phyloP scores from a whole-genome alignment of 495 filamentous ascomycete genomes.

The Mytilinidion resinicola region DNA sequence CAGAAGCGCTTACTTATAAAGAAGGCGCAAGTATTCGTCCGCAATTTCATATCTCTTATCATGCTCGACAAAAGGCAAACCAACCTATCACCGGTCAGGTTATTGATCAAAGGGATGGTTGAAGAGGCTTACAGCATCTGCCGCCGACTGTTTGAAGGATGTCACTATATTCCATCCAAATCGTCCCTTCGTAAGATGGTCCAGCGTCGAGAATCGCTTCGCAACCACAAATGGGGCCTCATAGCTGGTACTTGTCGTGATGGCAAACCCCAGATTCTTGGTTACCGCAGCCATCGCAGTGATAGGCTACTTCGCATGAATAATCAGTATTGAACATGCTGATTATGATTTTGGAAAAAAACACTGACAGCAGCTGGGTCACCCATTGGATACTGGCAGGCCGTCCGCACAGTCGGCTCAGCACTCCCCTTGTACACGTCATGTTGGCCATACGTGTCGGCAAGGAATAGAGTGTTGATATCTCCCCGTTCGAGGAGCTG shows the following conservation, averaged over 20 bases:
- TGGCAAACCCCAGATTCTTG: conserved; percentile 14
- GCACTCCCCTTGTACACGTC: too few species aligned
- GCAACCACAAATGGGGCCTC: conserved; percentile 15
- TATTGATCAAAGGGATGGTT: not conserved
- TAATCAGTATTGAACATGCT: too few species aligned
- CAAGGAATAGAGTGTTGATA: too few species aligned
- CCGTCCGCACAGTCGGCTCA: too few species aligned
- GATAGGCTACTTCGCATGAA: not conserved
- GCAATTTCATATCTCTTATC: not conserved
- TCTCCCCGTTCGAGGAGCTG: too few species aligned
- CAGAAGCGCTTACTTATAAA: not conserved
- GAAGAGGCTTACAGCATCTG: not conserved
- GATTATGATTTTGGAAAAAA: too few species aligned
- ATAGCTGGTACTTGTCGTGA: conserved; percentile 12
- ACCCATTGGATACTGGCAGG: too few species aligned
- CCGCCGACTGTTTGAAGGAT: not conserved
- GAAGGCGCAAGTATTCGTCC: not conserved
- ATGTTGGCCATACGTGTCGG: too few species aligned
- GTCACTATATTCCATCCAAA: not conserved
- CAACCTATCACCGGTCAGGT: not conserved
- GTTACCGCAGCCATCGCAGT: conserved; percentile 18
- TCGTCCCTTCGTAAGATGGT: not conserved
- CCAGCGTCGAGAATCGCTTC: conserved; percentile 9
- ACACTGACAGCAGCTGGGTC: too few species aligned
- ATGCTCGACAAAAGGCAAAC: not conserved